Evolutionary conservation across 441 rosid genomes (phyloP).

Genomic region (Populus hybrid): DNA sequence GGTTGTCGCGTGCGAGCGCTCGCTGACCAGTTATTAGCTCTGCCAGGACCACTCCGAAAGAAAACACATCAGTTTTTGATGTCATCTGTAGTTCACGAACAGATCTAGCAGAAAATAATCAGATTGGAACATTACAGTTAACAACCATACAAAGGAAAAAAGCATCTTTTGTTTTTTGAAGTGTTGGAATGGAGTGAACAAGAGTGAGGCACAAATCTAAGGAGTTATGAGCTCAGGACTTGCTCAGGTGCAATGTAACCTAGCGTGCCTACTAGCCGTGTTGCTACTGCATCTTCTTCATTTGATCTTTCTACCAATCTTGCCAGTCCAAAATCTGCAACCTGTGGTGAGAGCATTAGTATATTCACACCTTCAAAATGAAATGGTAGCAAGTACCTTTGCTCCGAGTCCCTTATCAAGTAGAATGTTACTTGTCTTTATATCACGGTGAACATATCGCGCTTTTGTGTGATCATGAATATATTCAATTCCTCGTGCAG

Average conservation of each 20-base stretch:
- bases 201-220: no score
- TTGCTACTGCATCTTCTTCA: constrained; percentile 28
- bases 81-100: constrained; percentile 32
- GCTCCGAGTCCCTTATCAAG: constrained; percentile 38
- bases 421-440: constrained; percentile 41
- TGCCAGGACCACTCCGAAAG: constrained; percentile 40
- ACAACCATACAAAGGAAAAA: neutral
- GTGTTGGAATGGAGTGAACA: no score
- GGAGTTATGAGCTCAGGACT: constrained; percentile 6
- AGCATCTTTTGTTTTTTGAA: neutral
- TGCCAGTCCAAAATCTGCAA: constrained; percentile 43
- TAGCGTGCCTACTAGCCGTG: constrained; percentile 34
- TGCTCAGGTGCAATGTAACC: constrained; percentile 42
- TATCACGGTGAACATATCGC: constrained; percentile 34
- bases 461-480: constrained; percentile 42
- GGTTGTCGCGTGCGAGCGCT: constrained; percentile 24
- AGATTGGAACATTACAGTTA: neutral
- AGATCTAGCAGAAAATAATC: constrained; percentile 18
- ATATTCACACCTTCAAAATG: neutral
- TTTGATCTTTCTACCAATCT: constrained; percentile 29
- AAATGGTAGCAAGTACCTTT: constrained; percentile 20
- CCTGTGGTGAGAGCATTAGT: constrained; percentile 14
- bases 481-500: constrained; percentile 41
- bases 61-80: constrained; percentile 36
- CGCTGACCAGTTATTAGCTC: constrained; percentile 33